Conservation (phyloP, 352 stramenopile genomes). For the Pythium rishiriense region DNA sequence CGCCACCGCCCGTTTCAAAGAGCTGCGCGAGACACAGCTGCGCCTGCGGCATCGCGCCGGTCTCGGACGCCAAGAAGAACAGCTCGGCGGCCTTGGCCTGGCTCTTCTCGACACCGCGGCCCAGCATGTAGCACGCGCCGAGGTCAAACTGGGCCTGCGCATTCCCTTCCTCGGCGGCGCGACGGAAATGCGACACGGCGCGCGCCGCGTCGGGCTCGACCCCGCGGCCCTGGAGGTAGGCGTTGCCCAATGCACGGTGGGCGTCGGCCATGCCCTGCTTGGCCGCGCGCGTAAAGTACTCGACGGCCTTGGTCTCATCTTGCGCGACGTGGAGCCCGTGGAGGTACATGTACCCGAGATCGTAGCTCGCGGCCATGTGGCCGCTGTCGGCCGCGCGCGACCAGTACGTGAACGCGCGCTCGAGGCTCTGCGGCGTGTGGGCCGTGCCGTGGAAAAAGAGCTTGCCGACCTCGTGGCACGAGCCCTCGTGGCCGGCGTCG, state of each 20-base stretch:
- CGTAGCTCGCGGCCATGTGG: constrained; percentile 74
- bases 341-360: constrained; percentile 76
- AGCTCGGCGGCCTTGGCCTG: constrained; percentile 53
- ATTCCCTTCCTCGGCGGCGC: constrained; percentile 60
- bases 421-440: constrained; percentile 32
- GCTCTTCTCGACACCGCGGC: constrained; percentile 59
- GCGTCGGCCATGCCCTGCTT: constrained; percentile 71
- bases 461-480: constrained; percentile 76
- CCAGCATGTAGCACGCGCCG: constrained; percentile 78
- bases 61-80: constrained; percentile 76
- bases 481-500: constrained; percentile 63
- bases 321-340: constrained; percentile 61
- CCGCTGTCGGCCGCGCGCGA: constrained; percentile 50
- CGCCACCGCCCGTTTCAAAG: constrained; percentile 61
- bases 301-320: constrained; percentile 55
- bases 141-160: constrained; percentile 75
- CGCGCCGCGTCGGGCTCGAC: constrained; percentile 31
- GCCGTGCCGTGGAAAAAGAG: constrained; percentile 61
- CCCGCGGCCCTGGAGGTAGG: constrained; percentile 49
- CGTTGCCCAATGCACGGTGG: constrained; percentile 57
- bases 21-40: constrained; percentile 79
- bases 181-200: constrained; percentile 57
- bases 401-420: constrained; percentile 65
- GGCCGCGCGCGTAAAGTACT: constrained; percentile 60
- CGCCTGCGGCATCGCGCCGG: constrained; percentile 49